Base-by-base conservation (phyloP, 345 rosid species). In the Psidium guajava region DNA sequence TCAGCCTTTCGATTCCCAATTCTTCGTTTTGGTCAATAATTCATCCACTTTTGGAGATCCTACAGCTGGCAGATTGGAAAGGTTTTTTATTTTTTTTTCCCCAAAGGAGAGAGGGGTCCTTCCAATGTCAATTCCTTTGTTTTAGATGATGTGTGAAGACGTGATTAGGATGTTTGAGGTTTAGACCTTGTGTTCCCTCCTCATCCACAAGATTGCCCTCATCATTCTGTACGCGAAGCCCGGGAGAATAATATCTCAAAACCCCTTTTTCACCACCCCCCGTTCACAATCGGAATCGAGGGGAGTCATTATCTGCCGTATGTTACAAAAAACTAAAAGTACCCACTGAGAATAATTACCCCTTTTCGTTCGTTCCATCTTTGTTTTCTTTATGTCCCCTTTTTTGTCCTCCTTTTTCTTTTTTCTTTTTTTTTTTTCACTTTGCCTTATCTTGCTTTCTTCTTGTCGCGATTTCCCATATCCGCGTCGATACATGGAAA, bases 31-130 rank as follows among this genome's bases (percentile, higher is more conserved):
- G 69, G 24, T 56, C 91, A 89, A 92, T 92, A 88, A 92, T 92
- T 90, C 88, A 85, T 59, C 51, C n/a, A 42, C 92, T 90, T 92
- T 91, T 54, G 51, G 77, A 88, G 92, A 90, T 89, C 69, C 88
- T 86, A 86, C 94, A 92, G 93, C 94, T 92, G 93, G 87, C 88
- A 47, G 27, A 49, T 81, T 64, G 84, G 75, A 82, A 52, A 84
- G 42, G 49, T 61, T 42, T 54, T 44, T 40, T 51, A 5, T 2
- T 16, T 74, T 74, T 74, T 74, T 13, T 9, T 53, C 50, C 10
- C 54, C 47, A 32, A 69, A 32, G 77, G 77, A 69, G 77, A 44
- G 10, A n/a, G 75, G 77, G 16, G 12, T 24, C 18, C 80, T 5
- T 69, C 80, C 80, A 9, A 36, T 69, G 47, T 32, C 77, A 36